Evolutionary conservation across 352 stramenopile species (phyloP), one percentile per base, ranked within the genome.

Genomic region (Pythium vanterpoolii): DNA sequence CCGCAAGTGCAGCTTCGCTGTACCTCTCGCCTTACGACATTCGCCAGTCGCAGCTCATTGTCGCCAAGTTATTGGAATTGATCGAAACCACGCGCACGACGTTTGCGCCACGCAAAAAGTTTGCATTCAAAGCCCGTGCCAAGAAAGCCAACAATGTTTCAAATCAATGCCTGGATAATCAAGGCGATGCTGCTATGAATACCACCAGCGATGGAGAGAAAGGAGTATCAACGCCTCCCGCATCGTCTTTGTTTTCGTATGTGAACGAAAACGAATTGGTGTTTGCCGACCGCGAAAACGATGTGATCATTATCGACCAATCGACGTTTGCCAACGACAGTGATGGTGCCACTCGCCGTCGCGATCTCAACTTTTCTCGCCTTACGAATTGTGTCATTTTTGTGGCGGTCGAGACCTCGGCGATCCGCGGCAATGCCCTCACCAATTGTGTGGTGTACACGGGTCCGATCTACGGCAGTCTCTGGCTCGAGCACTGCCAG

Each of bases 21-120:
- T 93, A 80, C 60, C 62, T 96, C 38, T 90, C 86, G n/a, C 79
- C 83, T 36, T 96, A 96, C 48, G 87, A 96, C 55, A 86, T 86
- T 48, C 84, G 87, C 13, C 82, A 93, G 33, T 83, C 84, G 27
- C 82, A 94, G 56, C 38, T 85, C 23, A 86, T 90, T 48, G 38
- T 92, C 26, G 48, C 66, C 21, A 84, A 79, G 48, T 54, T 95
- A 16, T 46, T 81, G 42, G 75, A 88, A 21, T 46, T 84, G 21
- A 83, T 94, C 53, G 85, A 96, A 18, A 66, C 73, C 0, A 90
- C 82, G 5, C 76, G 85, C 3, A 57, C 71, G 56, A 74, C 72
- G 4, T 83, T 96, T 52, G 77, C 82, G 13, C 88, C 88, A 1
- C 74, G 88, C 34, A 95, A 94, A 66, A 94, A 93, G 60, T 96